Evolutionary conservation across 2,329 filamentous ascomycete genomes (phyloP).

Genomic region (Paracoccidioides lutzii): DNA sequence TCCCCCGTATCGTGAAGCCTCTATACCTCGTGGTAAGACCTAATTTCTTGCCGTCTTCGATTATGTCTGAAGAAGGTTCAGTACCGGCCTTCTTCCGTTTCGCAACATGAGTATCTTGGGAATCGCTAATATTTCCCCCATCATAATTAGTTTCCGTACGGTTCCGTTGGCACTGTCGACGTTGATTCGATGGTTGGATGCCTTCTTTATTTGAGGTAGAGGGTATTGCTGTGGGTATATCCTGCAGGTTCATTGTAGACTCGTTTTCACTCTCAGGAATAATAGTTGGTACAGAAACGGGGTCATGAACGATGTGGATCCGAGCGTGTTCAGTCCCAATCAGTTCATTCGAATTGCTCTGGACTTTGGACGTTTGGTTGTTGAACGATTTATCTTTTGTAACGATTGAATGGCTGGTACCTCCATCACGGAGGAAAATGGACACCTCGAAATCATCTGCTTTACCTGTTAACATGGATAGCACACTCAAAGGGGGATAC

Average conservation of each 20-base stretch:
- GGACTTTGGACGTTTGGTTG: constrained; percentile 41
- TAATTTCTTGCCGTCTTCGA: constrained; percentile 77
- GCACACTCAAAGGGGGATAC: background rate
- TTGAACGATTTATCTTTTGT: constrained; percentile 71
- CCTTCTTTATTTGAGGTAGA: background rate
- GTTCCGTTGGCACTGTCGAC: constrained; percentile 16
- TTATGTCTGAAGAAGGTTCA: constrained; percentile 25
- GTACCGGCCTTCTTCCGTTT: constrained; percentile 22
- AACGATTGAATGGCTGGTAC: constrained; percentile 71
- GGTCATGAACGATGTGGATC: constrained; percentile 37
- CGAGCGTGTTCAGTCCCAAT: constrained; percentile 45
- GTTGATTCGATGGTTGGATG: constrained; percentile 9
- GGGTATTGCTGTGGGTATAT: constrained; percentile 41
- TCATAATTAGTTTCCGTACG: constrained; percentile 7
- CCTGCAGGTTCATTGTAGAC: constrained; percentile 34
- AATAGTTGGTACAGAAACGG: constrained; percentile 26
- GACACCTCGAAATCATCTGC: constrained; percentile 90
- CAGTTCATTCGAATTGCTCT: constrained; percentile 51
- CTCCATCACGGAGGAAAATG: constrained; percentile 80
- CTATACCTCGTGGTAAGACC: constrained; percentile 79
- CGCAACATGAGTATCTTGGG: constrained; percentile 8
- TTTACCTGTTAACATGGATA: background rate
- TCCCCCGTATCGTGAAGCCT: constrained; percentile 89
- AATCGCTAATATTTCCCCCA: constrained; percentile 3
- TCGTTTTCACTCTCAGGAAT: constrained; percentile 51